Conservation (phyloP, 805 yeast genomes). For the Blastobotrys muscicola region DNA sequence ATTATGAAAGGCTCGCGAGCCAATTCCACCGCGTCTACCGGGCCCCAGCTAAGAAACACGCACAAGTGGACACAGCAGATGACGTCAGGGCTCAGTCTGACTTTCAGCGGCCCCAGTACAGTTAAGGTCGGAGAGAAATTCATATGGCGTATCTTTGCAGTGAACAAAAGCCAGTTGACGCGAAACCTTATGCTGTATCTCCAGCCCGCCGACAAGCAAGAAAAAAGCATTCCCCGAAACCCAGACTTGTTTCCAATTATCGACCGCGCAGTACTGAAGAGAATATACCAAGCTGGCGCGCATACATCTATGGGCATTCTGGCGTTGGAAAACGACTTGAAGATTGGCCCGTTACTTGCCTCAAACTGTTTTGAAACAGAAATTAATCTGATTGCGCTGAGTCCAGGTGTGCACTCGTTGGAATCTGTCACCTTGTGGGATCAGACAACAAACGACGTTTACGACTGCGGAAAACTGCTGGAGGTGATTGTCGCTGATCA, state of each 20-base stretch:
- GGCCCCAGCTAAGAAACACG: slow-evolving; percentile 1
- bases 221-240: slow-evolving; percentile 12
- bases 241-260: slow-evolving; percentile 8
- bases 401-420: slow-evolving; percentile 54
- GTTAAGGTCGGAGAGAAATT: slow-evolving; percentile 51
- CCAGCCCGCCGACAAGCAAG: slow-evolving; percentile 25
- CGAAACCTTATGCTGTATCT: slow-evolving; percentile 45
- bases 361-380: slow-evolving; percentile 57
- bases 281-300: slow-evolving; percentile 25
- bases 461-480: slow-evolving; percentile 60
- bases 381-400: slow-evolving; percentile 49
- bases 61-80: not conserved
- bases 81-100: slow-evolving; percentile 34
- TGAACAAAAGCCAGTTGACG: slow-evolving; percentile 46
- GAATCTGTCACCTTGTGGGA: slow-evolving; percentile 62
- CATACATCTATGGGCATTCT: slow-evolving; percentile 45
- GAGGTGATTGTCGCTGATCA: slow-evolving; percentile 47
- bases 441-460: slow-evolving; percentile 50
- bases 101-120: slow-evolving; percentile 53
- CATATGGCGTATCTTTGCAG: slow-evolving; percentile 56
- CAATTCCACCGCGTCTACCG: slow-evolving; percentile 13
- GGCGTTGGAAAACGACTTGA: slow-evolving; percentile 54
- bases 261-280: slow-evolving; percentile 22
- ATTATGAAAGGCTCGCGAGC: slow-evolving; percentile 9
- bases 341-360: slow-evolving; percentile 52